These are phyloP conservation scores for Plasmodium fragile DNA, from an alignment of 169 alveolate genomes.

Conservation along the genomic window DNA sequence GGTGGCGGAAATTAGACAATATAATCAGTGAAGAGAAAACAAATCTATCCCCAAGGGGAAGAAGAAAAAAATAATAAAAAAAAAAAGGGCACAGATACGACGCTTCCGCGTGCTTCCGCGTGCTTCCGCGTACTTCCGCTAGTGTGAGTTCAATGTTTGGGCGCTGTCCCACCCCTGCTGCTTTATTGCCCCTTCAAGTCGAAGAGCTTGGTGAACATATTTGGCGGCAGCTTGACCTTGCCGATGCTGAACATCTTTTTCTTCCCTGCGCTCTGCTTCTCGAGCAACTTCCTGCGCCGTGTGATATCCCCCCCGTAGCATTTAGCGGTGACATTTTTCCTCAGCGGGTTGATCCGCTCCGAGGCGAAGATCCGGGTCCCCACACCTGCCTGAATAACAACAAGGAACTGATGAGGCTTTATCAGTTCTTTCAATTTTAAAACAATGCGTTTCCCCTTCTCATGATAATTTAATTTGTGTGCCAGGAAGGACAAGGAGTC, in stretches of 20 bases:
- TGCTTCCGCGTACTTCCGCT: neutral
- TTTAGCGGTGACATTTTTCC: conserved; percentile 94
- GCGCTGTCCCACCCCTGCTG: neutral
- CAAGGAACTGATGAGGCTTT: conserved; percentile 92
- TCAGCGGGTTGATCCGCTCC: conserved; percentile 88
- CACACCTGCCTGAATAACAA: conserved; percentile 91
- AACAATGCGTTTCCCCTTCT: conserved; percentile 80
- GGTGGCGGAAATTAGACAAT: neutral
- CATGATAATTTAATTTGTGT: conserved; percentile 85
- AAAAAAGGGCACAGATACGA: neutral
- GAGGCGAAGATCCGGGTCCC: conserved; percentile 93
- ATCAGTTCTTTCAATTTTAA: conserved; percentile 88
- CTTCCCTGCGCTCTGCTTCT: conserved; percentile 92
- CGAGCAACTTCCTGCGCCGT: conserved; percentile 92
- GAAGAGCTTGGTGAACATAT: conserved; percentile 58
- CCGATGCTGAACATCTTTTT: conserved; percentile 83
- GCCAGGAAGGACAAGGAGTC: conserved; percentile 91
- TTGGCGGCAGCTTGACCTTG: conserved; percentile 81
- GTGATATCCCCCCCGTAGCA: conserved; percentile 97
- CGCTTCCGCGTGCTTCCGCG: neutral
- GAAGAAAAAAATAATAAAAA: no score
- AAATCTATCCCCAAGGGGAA: neutral
- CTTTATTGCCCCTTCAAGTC: neutral
- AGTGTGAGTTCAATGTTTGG: no score
- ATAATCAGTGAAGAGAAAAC: no score